Percentiles rank a stretch among this genome's conserved stretches.
Conservation (phyloP, 2,329 filamentous ascomycete species). For the Dissoconium aciculare region DNA sequence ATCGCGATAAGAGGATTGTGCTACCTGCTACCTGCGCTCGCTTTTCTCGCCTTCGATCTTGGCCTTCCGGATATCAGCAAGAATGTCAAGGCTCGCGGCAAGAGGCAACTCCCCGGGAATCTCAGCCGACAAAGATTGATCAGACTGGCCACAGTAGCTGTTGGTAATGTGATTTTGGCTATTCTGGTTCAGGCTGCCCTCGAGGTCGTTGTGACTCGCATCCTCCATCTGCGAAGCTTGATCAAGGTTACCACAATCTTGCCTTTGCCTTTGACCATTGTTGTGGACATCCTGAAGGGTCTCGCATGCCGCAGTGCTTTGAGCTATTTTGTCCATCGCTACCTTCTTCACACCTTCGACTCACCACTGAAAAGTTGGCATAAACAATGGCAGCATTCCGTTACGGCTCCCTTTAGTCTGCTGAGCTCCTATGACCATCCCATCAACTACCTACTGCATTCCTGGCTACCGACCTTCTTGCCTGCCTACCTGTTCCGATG, state of each 20-base stretch:
- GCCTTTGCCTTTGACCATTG: constrained; percentile 47
- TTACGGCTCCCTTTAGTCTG: constrained; percentile 45
- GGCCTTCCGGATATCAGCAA: constrained; percentile 53
- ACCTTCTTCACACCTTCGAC: constrained; percentile 44
- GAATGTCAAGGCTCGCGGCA: constrained; percentile 52
- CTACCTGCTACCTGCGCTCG: constrained; percentile 56
- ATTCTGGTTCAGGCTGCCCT: constrained; percentile 40
- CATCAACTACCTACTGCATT: constrained; percentile 45
- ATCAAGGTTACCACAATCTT: constrained; percentile 44
- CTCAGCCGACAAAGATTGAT: constrained; percentile 30
- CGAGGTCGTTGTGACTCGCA: constrained; percentile 40
- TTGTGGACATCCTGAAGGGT: constrained; percentile 39
- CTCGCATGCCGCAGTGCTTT: constrained; percentile 46
- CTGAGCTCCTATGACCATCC: constrained; percentile 55
- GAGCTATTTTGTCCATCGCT: constrained; percentile 61
- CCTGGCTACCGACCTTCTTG: constrained; percentile 50
- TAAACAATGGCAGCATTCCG: constrained; percentile 42
- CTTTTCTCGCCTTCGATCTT: constrained; percentile 60
- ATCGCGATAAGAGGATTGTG: constrained; percentile 52
- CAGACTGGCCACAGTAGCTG: constrained; percentile 38
- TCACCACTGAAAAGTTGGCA: constrained; percentile 29
- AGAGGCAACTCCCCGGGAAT: constrained; percentile 33
- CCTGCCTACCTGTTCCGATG: constrained; percentile 50
- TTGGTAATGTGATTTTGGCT: constrained; percentile 41
- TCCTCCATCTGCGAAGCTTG: constrained; percentile 39